Evolutionary conservation across 2,329 filamentous ascomycete genomes (phyloP), one percentile per base, ranked within the genome.

Genomic region (Sphaerulina vaccinii): DNA sequence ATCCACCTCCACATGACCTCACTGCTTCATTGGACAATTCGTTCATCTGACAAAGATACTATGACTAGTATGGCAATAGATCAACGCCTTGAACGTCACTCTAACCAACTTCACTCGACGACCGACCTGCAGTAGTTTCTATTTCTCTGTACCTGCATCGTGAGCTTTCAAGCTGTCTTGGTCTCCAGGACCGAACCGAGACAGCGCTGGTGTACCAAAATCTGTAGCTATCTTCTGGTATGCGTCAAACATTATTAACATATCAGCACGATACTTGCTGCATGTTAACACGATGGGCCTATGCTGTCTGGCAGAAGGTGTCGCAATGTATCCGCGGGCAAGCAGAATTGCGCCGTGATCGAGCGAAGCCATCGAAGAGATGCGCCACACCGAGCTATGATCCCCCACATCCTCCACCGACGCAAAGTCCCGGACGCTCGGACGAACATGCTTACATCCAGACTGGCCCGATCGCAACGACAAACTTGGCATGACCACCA

Each of bases 391-490:
- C 29, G 43, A 46, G 43, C 43, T 46, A n/a, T n/a, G n/a, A n/a
- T n/a, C n/a, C n/a, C 37, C 36, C 36, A 8, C 13, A 21, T 22
- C 33, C 27, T 19, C 29, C 43, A 46, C 43, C 43, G 43, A 35
- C 32, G 32, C 43, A 46, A 35, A 11, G 18, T 46, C 22, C 43
- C 43, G 43, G 18, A 35, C 43, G 43, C 43, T 32, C 23, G 22
- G 29, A 46, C 43, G 43, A 38, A 36, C 22, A 10, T 22, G 8
- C 11, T 21, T 37, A 32, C 43, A 33, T n/a, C n/a, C n/a, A 37
- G 43, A 46, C 43, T 46, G 43, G 43, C 19, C 43, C 37, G 43
- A 21, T 37, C 43, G 43, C 29, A 46, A 37, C 23, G 19, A 36
- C 19, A 29, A 15, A 21, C 7, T 22, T 33, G 32, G 29, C 41